phyloP scores from a whole-genome alignment of 768 basidiomycete species.

The Boletus coccyginus region DNA sequence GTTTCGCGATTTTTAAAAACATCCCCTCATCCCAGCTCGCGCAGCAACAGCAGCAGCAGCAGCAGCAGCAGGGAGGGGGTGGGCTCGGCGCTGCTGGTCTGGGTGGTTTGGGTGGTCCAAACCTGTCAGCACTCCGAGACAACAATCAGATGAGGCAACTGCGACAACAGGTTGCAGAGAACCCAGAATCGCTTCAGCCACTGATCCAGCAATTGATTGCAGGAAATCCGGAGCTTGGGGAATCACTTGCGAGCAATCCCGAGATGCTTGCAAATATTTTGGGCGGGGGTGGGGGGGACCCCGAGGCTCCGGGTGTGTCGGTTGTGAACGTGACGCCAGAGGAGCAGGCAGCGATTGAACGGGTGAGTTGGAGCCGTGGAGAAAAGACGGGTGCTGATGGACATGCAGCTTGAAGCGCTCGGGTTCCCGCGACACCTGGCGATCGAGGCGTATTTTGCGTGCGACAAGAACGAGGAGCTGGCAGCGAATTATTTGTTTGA shows the following conservation, averaged over 20 bases:
- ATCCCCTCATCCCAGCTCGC: constrained; percentile 51
- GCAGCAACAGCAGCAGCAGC: constrained; percentile 71
- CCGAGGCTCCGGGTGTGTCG: constrained; percentile 30
- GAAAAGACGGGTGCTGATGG: constrained; percentile 1
- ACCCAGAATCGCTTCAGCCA: constrained; percentile 76
- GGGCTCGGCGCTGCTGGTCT: constrained; percentile 25
- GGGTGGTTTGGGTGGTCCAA: constrained; percentile 29
- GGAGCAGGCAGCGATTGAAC: constrained; percentile 83
- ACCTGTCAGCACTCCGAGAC: constrained; percentile 54
- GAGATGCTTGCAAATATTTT: constrained; percentile 64
- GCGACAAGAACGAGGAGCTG: constrained; percentile 95
- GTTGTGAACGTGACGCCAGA: constrained; percentile 80
- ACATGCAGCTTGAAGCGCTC: constrained; percentile 69
- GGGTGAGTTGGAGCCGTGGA: constrained; percentile 53
- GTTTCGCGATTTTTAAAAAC: background rate
- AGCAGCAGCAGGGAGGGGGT: constrained; percentile 31
- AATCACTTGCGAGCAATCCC: constrained; percentile 68
- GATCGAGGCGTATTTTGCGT: constrained; percentile 91
- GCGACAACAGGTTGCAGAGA: constrained; percentile 66
- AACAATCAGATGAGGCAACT: constrained; percentile 70
- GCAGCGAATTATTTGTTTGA: constrained; percentile 96
- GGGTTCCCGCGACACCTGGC: constrained; percentile 82
- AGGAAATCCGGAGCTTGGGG: constrained; percentile 73
- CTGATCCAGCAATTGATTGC: constrained; percentile 79
- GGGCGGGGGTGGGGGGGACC: constrained; percentile 41